Evolutionary conservation across 148 eudicot genomes (phyloP).

Genomic region (Silene uniflora): DNA sequence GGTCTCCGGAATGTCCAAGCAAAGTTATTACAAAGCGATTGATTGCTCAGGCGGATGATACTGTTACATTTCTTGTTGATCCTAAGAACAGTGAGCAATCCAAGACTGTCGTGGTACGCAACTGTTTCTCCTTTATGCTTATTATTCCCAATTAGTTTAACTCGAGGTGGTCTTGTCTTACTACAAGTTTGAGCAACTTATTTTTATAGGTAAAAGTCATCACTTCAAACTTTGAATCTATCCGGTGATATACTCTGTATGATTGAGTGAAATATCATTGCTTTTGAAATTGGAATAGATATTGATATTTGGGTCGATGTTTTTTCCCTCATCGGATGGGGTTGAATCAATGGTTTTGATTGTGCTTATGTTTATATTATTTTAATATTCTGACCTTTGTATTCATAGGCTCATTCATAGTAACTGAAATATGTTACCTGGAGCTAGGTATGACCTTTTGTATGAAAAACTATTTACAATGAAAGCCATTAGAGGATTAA

Average conservation of each 20-base stretch:
- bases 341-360: not conserved
- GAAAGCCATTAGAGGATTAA: no score
- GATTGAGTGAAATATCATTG: no score
- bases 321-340: not conserved
- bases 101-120: slow-evolving; percentile 24
- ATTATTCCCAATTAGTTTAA: not conserved
- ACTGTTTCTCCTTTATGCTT: slow-evolving; percentile 1
- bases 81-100: slow-evolving; percentile 38
- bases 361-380: not conserved
- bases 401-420: not conserved
- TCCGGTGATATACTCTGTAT: no score
- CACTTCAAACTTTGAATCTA: no score
- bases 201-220: no score
- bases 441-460: not conserved
- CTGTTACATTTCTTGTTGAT: slow-evolving; percentile 44
- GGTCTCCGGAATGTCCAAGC: slow-evolving; percentile 76
- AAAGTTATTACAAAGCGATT: slow-evolving; percentile 62
- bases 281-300: not conserved
- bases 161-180: not conserved
- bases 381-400: not conserved
- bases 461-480: not conserved
- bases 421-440: not conserved
- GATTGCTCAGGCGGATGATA: slow-evolving; percentile 58
- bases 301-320: not conserved
- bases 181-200: no score